These are phyloP conservation scores for Chrysanthemum makinoi DNA, from an alignment of 129 eudicot species.

Conservation along the genomic window DNA sequence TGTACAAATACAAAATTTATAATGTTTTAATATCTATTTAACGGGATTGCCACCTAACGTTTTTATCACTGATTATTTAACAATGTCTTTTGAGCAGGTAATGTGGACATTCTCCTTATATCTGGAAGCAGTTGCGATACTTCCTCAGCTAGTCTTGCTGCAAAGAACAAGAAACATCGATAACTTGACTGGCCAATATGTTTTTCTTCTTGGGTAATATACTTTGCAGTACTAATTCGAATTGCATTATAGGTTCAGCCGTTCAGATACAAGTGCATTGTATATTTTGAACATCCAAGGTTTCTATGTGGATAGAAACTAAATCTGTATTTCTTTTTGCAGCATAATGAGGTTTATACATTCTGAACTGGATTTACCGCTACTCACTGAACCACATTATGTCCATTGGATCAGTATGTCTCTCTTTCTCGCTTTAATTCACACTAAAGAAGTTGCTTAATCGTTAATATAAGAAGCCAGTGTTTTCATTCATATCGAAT, in stretches of 20 bases:
- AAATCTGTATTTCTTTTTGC: slow-evolving; percentile 26
- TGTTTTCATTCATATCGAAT: slow-evolving; percentile 18
- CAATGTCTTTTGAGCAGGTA: slow-evolving; percentile 41
- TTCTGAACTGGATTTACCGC: slow-evolving; percentile 91
- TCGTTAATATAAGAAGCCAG: neutral
- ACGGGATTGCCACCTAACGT: neutral
- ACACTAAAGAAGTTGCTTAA: neutral
- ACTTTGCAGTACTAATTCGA: slow-evolving; percentile 2
- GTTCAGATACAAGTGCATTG: slow-evolving; percentile 8
- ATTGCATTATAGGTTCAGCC: slow-evolving; percentile 6
- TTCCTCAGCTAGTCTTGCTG: slow-evolving; percentile 91
- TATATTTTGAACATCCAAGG: slow-evolving; percentile 4
- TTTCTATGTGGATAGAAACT: neutral
- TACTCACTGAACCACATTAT: slow-evolving; percentile 86
- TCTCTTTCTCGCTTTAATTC: neutral
- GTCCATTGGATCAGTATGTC: slow-evolving; percentile 81
- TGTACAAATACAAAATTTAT: neutral
- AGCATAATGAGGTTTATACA: slow-evolving; percentile 84
- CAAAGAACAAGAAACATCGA: slow-evolving; percentile 93
- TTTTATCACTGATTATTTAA: neutral
- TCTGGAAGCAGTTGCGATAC: slow-evolving; percentile 91
- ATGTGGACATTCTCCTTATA: slow-evolving; percentile 87
- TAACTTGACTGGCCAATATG: slow-evolving; percentile 93
- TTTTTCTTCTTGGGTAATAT: slow-evolving; percentile 80
- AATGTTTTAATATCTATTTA: neutral